Evolutionary conservation across 495 filamentous ascomycete genomes (phyloP).

Genomic region (Aspergillus funiculosus): DNA sequence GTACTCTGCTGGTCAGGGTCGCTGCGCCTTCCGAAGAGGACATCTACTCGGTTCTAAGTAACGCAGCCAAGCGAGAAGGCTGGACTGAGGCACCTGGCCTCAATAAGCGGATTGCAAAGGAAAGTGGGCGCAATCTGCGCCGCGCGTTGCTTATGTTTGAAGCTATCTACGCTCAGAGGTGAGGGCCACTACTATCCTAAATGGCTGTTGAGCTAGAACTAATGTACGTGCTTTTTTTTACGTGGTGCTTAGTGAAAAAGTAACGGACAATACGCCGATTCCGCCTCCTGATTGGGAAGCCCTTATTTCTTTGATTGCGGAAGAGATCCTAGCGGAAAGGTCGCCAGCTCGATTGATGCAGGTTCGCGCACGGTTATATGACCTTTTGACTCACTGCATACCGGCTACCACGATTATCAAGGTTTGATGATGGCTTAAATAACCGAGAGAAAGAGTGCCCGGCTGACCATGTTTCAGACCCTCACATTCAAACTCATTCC

Average conservation of each 20-base stretch:
- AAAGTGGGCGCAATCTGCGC: constrained; percentile 87
- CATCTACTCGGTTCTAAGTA: constrained; percentile 70
- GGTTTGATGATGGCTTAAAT: constrained; percentile 33
- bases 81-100: constrained; percentile 65
- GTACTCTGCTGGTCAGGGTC: constrained; percentile 85
- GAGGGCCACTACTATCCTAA: constrained; percentile 20
- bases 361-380: constrained; percentile 88
- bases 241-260: constrained; percentile 63
- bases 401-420: constrained; percentile 88
- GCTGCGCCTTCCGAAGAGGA: constrained; percentile 81
- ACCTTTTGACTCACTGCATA: constrained; percentile 94
- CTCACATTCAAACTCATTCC: constrained; percentile 88
- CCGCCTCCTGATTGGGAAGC: constrained; percentile 96
- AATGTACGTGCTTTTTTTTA: constrained; percentile 14
- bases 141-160: constrained; percentile 92
- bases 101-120: constrained; percentile 78
- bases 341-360: constrained; percentile 78
- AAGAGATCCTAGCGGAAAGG: constrained; percentile 87
- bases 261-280: constrained; percentile 79
- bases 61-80: constrained; percentile 69
- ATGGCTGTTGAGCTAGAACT: neutral
- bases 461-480: constrained; percentile 39
- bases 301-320: constrained; percentile 76
- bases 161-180: constrained; percentile 96
- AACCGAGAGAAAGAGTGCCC: neutral